Evolutionary conservation across 1,284 basidiomycete species (phyloP).

Genomic region (Ganoderma multipileum): DNA sequence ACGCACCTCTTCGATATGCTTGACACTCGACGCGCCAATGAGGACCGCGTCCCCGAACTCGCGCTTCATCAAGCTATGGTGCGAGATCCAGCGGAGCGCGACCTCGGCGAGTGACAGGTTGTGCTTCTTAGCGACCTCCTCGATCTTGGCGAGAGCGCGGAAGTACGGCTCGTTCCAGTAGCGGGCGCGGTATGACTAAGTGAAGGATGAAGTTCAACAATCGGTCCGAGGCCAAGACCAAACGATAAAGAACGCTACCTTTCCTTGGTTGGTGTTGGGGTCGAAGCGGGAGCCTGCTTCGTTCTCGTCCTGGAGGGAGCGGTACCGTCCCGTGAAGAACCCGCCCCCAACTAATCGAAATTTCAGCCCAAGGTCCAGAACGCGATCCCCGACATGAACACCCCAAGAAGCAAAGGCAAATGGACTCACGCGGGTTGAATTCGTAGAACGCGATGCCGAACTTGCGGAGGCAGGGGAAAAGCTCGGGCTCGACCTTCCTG

Average conservation of each 20-base stretch:
- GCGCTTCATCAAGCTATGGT: slow-evolving; percentile 56
- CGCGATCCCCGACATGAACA: slow-evolving; percentile 4
- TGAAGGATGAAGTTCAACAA: not conserved
- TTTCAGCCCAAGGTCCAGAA: slow-evolving; percentile 10
- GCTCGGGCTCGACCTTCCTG: slow-evolving; percentile 59
- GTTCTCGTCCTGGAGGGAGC: slow-evolving; percentile 37
- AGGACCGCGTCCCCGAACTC: slow-evolving; percentile 57
- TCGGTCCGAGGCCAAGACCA: no score
- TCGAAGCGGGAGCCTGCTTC: slow-evolving; percentile 50
- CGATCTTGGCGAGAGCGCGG: slow-evolving; percentile 48
- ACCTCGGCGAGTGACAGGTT: slow-evolving; percentile 54
- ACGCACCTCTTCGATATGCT: slow-evolving; percentile 54
- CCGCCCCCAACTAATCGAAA: slow-evolving; percentile 43
- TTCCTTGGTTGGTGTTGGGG: slow-evolving; percentile 40
- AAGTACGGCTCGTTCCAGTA: slow-evolving; percentile 62
- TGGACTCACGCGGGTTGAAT: slow-evolving; percentile 53
- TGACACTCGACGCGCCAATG: slow-evolving; percentile 57
- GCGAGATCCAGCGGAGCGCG: slow-evolving; percentile 60
- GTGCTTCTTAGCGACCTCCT: slow-evolving; percentile 47
- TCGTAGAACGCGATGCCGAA: slow-evolving; percentile 68
- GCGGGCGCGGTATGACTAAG: slow-evolving; percentile 37
- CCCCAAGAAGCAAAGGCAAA: not conserved
- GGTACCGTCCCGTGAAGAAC: slow-evolving; percentile 47
- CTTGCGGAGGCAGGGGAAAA: slow-evolving; percentile 70
- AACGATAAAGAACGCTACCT: slow-evolving; percentile 28